Percentiles rank a stretch among this genome's conserved stretches.
These are phyloP conservation scores for Datisca glomerata DNA, from an alignment of 306 rosid genomes.

Conservation along the genomic window DNA sequence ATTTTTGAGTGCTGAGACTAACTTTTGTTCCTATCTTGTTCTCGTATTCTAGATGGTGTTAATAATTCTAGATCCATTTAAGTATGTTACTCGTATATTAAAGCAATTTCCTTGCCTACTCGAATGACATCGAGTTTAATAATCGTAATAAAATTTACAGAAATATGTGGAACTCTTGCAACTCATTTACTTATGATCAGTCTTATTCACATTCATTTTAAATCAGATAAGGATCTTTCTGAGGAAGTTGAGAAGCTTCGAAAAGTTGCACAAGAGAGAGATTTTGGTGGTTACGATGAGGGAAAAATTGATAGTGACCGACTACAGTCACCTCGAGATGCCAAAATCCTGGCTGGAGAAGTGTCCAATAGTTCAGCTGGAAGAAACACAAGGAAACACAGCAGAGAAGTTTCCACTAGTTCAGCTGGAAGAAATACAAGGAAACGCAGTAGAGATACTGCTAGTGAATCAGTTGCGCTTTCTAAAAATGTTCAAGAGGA, in stretches of 20 bases:
- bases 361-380: background rate
- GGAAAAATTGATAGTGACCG: conserved; percentile 6
- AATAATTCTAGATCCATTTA: too few relatives aligned
- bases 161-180: too few relatives aligned
- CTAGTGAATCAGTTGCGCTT: conserved; percentile 22
- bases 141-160: too few relatives aligned
- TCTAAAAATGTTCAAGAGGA: conserved; percentile 21
- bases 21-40: too few relatives aligned
- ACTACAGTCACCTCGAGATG: conserved; percentile 14
- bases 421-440: conserved; percentile 30
- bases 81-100: too few relatives aligned
- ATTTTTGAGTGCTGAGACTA: too few relatives aligned
- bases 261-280: conserved; percentile 30
- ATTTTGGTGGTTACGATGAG: conserved; percentile 19
- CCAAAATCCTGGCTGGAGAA: conserved; percentile 10
- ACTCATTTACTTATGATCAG: too few relatives aligned
- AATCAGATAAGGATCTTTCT: conserved; percentile 47
- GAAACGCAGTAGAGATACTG: conserved; percentile 33
- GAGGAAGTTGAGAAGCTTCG: conserved; percentile 53
- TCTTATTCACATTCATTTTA: background rate
- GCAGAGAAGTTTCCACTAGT: conserved; percentile 11
- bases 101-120: too few relatives aligned
- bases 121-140: too few relatives aligned
- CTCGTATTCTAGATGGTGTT: too few relatives aligned
- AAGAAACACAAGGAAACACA: background rate